Evolutionary conservation across 1,284 basidiomycete species (phyloP).

Genomic region (Mycena citricolor): DNA sequence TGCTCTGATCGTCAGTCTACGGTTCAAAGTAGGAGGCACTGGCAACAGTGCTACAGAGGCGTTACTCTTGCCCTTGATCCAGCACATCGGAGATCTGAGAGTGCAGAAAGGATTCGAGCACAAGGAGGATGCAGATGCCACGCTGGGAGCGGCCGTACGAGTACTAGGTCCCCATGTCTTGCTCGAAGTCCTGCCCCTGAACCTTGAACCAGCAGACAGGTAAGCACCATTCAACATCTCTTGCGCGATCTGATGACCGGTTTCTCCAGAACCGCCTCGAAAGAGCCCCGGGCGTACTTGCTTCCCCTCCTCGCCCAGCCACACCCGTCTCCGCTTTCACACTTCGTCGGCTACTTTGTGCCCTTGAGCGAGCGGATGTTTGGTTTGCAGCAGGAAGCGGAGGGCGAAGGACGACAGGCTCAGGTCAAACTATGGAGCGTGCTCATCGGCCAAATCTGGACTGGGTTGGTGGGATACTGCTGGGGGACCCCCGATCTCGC

Average conservation of each 20-base stretch:
- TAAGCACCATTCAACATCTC: conserved; percentile 37
- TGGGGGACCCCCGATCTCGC: conserved; percentile 50
- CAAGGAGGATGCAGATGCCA: conserved; percentile 85
- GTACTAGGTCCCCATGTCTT: conserved; percentile 85
- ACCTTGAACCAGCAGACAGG: conserved; percentile 80
- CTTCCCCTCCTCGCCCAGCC: conserved; percentile 85
- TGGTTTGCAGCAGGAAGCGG: conserved; percentile 77
- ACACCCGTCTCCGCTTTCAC: conserved; percentile 78
- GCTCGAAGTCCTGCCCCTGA: conserved; percentile 79
- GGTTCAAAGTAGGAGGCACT: conserved; percentile 32
- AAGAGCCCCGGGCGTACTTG: conserved; percentile 84
- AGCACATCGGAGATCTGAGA: conserved; percentile 75
- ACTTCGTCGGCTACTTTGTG: conserved; percentile 90
- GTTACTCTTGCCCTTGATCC: conserved; percentile 74
- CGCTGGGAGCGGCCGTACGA: conserved; percentile 81
- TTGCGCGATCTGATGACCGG: conserved; percentile 8
- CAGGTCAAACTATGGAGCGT: conserved; percentile 96
- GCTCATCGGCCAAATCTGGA: conserved; percentile 91
- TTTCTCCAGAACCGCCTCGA: conserved; percentile 51
- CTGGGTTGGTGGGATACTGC: conserved; percentile 86
- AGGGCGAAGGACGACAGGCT: conserved; percentile 66
- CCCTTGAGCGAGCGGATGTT: conserved; percentile 95
- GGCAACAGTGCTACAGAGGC: conserved; percentile 64
- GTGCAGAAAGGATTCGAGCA: conserved; percentile 84
- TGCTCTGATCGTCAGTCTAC: conserved; percentile 51